Percentiles rank a stretch among this genome's conserved stretches.
phyloP scores from a whole-genome alignment of 2,329 filamentous ascomycete species.

The Teratosphaeria gauchensis region DNA sequence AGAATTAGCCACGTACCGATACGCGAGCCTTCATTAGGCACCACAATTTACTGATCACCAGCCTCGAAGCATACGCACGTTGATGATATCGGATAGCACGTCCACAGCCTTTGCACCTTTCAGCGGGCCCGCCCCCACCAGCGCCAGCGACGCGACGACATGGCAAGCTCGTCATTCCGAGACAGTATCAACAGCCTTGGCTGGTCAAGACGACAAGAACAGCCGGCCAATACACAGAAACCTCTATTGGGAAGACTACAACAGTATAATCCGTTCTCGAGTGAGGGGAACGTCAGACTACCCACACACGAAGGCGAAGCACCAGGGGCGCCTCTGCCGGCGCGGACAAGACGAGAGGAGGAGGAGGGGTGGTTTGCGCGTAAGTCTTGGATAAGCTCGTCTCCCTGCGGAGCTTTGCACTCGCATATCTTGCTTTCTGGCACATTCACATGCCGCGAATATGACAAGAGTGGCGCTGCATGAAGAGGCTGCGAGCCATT shows the following conservation, averaged over 20 bases:
- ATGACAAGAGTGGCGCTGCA: not conserved
- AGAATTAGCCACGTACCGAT: constrained; percentile 8
- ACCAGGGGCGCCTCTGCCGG: constrained; percentile 75
- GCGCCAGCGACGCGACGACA: constrained; percentile 28
- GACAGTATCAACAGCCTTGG: constrained; percentile 92
- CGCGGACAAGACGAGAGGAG: constrained; percentile 75
- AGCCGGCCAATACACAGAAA: constrained; percentile 68
- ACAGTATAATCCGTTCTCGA: constrained; percentile 78
- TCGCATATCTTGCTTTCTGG: not conserved
- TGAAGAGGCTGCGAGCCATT: not conserved
- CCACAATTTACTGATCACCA: constrained; percentile 15
- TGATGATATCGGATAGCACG: not conserved
- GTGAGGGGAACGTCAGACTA: constrained; percentile 79
- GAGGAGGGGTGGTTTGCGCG: constrained; percentile 91
- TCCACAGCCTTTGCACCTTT: not conserved
- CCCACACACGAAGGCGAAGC: constrained; percentile 68
- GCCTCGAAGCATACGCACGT: not conserved
- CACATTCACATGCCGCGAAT: not conserved
- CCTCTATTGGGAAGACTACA: constrained; percentile 75
- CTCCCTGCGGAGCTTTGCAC: not conserved
- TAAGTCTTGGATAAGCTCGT: constrained; percentile 48
- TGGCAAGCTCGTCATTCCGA: constrained; percentile 83
- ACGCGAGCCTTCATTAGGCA: constrained; percentile 18
- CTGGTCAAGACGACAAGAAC: constrained; percentile 77
- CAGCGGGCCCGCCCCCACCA: not conserved